Conservation (phyloP, 257 asterid genomes). For the Capsicum rhomboideum region DNA sequence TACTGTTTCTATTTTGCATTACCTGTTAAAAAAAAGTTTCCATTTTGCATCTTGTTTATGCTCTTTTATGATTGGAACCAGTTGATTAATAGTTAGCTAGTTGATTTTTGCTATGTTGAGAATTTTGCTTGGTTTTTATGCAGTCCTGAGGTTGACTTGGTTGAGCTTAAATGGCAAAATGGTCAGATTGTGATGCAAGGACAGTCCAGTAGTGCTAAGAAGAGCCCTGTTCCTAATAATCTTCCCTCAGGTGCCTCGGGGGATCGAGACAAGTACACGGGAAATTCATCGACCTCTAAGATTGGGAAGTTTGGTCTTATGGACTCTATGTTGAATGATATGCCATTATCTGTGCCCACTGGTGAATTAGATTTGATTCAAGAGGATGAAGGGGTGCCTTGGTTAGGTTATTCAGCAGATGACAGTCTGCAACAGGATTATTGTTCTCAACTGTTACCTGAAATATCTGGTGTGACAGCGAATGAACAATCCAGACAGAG, state of each 20-base stretch:
- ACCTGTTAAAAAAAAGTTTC: neutral
- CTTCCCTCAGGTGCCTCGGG: conserved; percentile 13
- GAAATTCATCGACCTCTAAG: conserved; percentile 25
- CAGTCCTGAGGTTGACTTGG: conserved; percentile 52
- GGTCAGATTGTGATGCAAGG: conserved; percentile 79
- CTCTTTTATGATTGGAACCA: conserved; percentile 1
- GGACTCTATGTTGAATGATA: conserved; percentile 38
- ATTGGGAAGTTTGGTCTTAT: conserved; percentile 36
- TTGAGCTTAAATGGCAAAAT: conserved; percentile 81
- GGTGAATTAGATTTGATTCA: conserved; percentile 43
- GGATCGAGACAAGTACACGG: conserved; percentile 25
- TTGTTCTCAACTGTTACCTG: conserved; percentile 51
- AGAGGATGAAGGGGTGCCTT: conserved; percentile 68
- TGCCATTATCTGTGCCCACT: conserved; percentile 45
- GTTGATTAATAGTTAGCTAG: neutral
- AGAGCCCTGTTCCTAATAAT: conserved; percentile 17
- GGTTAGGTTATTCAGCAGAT: conserved; percentile 53
- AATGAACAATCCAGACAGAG: conserved; percentile 34
- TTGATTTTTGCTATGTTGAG: neutral
- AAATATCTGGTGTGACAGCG: conserved; percentile 51
- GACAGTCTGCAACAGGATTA: conserved; percentile 43
- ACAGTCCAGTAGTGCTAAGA: conserved; percentile 42
- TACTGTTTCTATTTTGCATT: neutral
- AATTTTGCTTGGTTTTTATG: conserved; percentile 6
- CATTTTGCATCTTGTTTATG: neutral